phyloP scores from a whole-genome alignment of 345 rosid species.

The Psidium guajava region DNA sequence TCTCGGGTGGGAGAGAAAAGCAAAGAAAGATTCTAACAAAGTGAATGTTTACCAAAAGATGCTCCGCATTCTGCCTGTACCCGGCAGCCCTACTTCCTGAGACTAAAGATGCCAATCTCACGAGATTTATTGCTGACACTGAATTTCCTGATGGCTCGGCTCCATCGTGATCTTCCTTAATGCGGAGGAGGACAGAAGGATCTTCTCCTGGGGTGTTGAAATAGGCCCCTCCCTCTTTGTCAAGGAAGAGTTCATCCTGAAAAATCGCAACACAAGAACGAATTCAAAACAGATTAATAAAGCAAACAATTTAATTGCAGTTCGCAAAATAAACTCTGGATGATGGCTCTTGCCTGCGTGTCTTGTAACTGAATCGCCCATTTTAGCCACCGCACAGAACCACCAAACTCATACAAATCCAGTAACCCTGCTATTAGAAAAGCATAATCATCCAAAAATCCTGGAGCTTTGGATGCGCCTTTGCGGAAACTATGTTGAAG shows the following conservation, averaged over 20 bases:
- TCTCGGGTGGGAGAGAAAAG: background rate
- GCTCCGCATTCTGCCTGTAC: slow-evolving; percentile 59
- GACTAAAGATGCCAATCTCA: slow-evolving; percentile 66
- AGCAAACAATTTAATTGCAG: background rate
- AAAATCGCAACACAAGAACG: background rate
- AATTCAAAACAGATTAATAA: background rate
- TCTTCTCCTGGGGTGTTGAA: slow-evolving; percentile 84
- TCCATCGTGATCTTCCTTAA: slow-evolving; percentile 96
- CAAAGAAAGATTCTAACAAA: background rate
- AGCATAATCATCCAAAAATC: slow-evolving; percentile 89
- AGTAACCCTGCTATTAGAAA: slow-evolving; percentile 76
- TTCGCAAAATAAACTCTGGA: background rate
- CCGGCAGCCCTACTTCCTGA: slow-evolving; percentile 37
- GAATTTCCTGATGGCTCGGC: slow-evolving; percentile 98
- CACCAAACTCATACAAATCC: slow-evolving; percentile 76
- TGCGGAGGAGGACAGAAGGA: slow-evolving; percentile 81
- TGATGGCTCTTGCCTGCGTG: slow-evolving; percentile 45
- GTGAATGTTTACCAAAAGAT: slow-evolving; percentile 46
- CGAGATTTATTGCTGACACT: slow-evolving; percentile 71
- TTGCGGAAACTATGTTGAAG: slow-evolving; percentile 73
- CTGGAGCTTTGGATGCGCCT: slow-evolving; percentile 94
- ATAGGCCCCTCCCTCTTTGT: slow-evolving; percentile 84
- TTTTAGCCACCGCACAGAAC: slow-evolving; percentile 47
- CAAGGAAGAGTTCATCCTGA: slow-evolving; percentile 90
- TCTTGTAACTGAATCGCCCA: slow-evolving; percentile 84